Conservation (phyloP, 805 yeast species). For the Lachancea waltii region DNA sequence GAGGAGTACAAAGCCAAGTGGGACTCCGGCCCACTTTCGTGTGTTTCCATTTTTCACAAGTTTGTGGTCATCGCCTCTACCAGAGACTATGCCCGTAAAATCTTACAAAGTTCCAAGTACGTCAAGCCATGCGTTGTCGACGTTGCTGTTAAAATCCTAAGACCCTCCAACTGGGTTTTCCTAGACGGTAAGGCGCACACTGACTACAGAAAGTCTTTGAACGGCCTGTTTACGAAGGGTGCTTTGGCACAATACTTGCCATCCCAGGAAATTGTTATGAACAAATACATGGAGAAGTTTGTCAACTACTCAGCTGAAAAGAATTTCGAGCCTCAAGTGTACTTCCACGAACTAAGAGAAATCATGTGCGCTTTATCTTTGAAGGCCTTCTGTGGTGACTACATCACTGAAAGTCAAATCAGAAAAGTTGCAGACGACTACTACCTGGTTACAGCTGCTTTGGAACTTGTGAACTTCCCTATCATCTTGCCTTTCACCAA, state of each 20-base stretch:
- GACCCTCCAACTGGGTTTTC: conserved; percentile 98
- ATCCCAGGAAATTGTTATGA: conserved; percentile 77
- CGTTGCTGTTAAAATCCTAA: conserved; percentile 85
- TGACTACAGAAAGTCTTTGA: conserved; percentile 86
- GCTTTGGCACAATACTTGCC: conserved; percentile 85
- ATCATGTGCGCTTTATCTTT: conserved; percentile 90
- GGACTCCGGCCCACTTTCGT: conserved; percentile 89
- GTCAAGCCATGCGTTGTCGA: conserved; percentile 98
- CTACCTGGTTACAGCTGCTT: conserved; percentile 87
- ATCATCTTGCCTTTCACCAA: conserved; percentile 92
- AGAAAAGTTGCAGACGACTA: conserved; percentile 86
- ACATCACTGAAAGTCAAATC: conserved; percentile 88
- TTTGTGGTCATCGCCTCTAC: conserved; percentile 90
- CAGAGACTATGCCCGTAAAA: conserved; percentile 82
- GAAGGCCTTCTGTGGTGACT: conserved; percentile 92
- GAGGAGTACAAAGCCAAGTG: conserved; percentile 90
- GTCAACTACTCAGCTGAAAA: conserved; percentile 51
- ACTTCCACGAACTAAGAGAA: conserved; percentile 93
- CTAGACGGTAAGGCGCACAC: conserved; percentile 92
- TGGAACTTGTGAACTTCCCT: conserved; percentile 96
- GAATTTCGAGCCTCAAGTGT: conserved; percentile 49
- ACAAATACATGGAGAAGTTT: conserved; percentile 66
- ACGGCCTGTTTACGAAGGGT: conserved; percentile 77
- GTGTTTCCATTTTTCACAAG: conserved; percentile 97
- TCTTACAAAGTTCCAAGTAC: conserved; percentile 74